These are phyloP conservation scores for Lipomyces japonicus DNA, from an alignment of 805 yeast species.

Conservation along the genomic window DNA sequence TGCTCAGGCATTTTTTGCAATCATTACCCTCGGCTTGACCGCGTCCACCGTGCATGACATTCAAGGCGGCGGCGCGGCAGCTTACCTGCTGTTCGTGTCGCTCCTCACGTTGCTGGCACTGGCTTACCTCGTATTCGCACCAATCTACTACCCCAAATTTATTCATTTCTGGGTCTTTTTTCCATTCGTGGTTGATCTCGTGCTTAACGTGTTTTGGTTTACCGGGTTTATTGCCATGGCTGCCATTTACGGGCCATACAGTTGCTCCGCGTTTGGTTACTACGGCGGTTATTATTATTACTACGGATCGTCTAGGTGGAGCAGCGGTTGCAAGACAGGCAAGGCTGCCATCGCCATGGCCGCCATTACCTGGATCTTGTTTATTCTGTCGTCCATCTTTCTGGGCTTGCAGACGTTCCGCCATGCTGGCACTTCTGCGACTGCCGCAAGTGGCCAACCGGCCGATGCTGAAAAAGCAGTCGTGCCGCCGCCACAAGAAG, in stretches of 20 bases:
- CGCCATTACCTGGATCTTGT: constrained; percentile 23
- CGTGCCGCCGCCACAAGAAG: neutral
- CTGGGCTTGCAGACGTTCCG: constrained; percentile 4
- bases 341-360: constrained; percentile 27
- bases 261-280: neutral
- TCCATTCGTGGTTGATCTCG: constrained; percentile 9
- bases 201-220: constrained; percentile 16
- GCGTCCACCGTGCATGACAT: constrained; percentile 4
- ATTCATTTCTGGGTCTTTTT: neutral
- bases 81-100: constrained; percentile 9
- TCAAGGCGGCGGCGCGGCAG: neutral
- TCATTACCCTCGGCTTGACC: constrained; percentile 13
- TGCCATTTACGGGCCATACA: constrained; percentile 2
- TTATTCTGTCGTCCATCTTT: constrained; percentile 4
- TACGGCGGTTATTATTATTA: neutral
- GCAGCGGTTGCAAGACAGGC: constrained; percentile 18
- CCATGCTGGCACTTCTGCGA: neutral
- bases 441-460: neutral
- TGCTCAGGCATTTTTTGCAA: constrained; percentile 6
- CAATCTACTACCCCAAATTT: neutral
- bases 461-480: constrained; percentile 1
- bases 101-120: constrained; percentile 6
- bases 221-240: constrained; percentile 13
- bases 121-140: constrained; percentile 1
- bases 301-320: neutral